Base-by-base conservation (phyloP, 305 asterid species). In the Fraxinus greggii region DNA sequence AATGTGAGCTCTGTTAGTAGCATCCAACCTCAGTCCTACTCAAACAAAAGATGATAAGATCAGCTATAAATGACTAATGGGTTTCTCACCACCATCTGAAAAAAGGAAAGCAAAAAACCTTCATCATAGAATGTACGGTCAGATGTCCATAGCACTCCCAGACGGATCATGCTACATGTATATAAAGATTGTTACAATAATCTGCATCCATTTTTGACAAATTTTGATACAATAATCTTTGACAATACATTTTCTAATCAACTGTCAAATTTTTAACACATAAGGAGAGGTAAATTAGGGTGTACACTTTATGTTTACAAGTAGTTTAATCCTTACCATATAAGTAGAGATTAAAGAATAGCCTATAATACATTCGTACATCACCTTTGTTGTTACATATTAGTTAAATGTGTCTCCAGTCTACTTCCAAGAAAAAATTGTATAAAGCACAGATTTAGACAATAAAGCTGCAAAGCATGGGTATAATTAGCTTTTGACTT, bases 401-500 rank as follows among this genome's bases (percentile, higher is more conserved):
- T 74, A 72, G 42, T 75, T 77, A 76, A 72, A 79, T 21, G 26
- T 15, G 28, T 63, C 5, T 13, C 0, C 13, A n/a, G 70, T 54
- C 77, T 65, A 65, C 83, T 84, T 51, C 26, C 77, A 51, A 5
- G 13, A 70, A n/a, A 70, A 70, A 70, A 0, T 17, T 15, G 61
- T 48, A 72, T 17, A 77, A 48, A 12, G 42, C 69, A 33, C 75
- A 13, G 48, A 26, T 78, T 76, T 45, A 24, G 78, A 69, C 72
- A 77, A 67, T 1, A 31, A 19, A 54, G 15, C 63, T 42, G 54
- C 12, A 63, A 76, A 82, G 33, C 48, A 48, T 9, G 81, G 17
- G 23, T 42, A 51, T 78, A 28, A 84, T 90, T 76, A 90, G 86
- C 84, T 83, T 85, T 88, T 90, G 77, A 84, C 81, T 78, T 82